phyloP scores from a whole-genome alignment of 805 yeast species.

The Metschnikowia koreensis region DNA sequence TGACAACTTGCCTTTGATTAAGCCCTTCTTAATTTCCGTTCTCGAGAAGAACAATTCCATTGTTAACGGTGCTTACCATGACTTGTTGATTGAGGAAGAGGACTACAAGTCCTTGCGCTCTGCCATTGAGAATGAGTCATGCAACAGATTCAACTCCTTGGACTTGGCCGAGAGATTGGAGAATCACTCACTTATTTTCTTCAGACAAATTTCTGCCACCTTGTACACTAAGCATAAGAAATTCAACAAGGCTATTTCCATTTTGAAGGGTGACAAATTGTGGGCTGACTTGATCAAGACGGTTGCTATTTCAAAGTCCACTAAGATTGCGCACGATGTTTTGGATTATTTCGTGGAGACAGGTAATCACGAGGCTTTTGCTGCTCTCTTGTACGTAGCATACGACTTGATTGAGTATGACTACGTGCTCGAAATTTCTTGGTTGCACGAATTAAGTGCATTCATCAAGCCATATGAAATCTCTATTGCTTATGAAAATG shows the following conservation, averaged over 20 bases:
- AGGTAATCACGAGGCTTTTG: slow-evolving; percentile 93
- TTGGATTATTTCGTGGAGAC: slow-evolving; percentile 92
- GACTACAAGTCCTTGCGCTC: slow-evolving; percentile 87
- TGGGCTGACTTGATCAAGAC: slow-evolving; percentile 95
- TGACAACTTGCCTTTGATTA: slow-evolving; percentile 93
- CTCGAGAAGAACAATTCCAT: slow-evolving; percentile 85
- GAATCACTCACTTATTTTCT: slow-evolving; percentile 84
- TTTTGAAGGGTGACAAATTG: slow-evolving; percentile 86
- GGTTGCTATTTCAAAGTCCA: slow-evolving; percentile 75
- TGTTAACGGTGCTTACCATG: slow-evolving; percentile 94
- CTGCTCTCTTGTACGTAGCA: slow-evolving; percentile 83
- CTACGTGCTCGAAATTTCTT: slow-evolving; percentile 81
- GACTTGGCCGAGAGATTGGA: slow-evolving; percentile 92
- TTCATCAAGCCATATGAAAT: slow-evolving; percentile 91
- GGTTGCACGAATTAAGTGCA: slow-evolving; percentile 84
- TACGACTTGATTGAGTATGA: slow-evolving; percentile 79
- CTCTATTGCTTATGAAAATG: slow-evolving; percentile 78
- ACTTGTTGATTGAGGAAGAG: slow-evolving; percentile 91
- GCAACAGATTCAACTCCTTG: slow-evolving; percentile 87
- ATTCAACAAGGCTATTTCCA: slow-evolving; percentile 83
- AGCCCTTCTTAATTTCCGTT: slow-evolving; percentile 90
- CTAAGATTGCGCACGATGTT: slow-evolving; percentile 84
- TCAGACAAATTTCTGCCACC: slow-evolving; percentile 94
- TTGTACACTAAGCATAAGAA: slow-evolving; percentile 92
- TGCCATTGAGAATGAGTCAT: slow-evolving; percentile 72